These are phyloP conservation scores for Ophiostoma perfectum DNA, from an alignment of 2,329 filamentous ascomycete species.

Conservation along the genomic window DNA sequence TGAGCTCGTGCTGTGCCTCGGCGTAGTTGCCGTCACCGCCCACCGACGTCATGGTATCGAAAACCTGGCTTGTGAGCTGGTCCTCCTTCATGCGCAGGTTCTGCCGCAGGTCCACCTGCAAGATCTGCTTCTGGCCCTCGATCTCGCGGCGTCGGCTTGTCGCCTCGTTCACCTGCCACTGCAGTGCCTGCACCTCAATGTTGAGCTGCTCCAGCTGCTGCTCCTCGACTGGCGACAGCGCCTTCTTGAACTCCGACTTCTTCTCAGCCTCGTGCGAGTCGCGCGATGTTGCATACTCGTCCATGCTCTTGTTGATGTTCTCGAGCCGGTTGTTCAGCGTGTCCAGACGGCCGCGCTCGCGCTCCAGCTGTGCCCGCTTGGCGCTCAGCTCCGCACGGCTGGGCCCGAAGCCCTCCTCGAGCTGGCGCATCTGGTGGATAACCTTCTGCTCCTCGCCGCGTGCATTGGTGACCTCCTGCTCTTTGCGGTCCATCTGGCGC, in stretches of 20 bases:
- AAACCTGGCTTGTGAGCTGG: conserved; percentile 70
- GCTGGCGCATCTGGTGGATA: conserved; percentile 69
- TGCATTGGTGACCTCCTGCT: conserved; percentile 85
- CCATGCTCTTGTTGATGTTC: conserved; percentile 68
- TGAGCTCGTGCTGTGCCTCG: conserved; percentile 74
- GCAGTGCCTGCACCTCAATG: conserved; percentile 63
- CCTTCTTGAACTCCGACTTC: conserved; percentile 85
- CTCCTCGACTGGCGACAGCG: conserved; percentile 77
- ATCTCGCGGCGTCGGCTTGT: conserved; percentile 69
- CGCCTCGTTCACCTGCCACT: conserved; percentile 69
- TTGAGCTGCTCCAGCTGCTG: conserved; percentile 67
- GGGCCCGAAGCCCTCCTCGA: conserved; percentile 77
- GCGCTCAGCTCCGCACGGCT: conserved; percentile 69
- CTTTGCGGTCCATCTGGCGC: conserved; percentile 66
- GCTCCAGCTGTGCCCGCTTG: conserved; percentile 69
- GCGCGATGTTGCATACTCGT: conserved; percentile 69
- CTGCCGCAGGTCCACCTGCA: conserved; percentile 84
- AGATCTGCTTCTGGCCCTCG: conserved; percentile 71
- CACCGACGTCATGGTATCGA: conserved; percentile 50
- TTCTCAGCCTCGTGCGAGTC: conserved; percentile 75
- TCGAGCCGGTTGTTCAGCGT: conserved; percentile 59
- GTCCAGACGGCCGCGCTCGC: conserved; percentile 67
- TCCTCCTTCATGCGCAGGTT: conserved; percentile 84
- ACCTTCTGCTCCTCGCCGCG: conserved; percentile 77
- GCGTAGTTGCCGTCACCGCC: conserved; percentile 61